Evolutionary conservation across 2,329 filamentous ascomycete genomes (phyloP).

Genomic region (Aspergillaceae sp.): DNA sequence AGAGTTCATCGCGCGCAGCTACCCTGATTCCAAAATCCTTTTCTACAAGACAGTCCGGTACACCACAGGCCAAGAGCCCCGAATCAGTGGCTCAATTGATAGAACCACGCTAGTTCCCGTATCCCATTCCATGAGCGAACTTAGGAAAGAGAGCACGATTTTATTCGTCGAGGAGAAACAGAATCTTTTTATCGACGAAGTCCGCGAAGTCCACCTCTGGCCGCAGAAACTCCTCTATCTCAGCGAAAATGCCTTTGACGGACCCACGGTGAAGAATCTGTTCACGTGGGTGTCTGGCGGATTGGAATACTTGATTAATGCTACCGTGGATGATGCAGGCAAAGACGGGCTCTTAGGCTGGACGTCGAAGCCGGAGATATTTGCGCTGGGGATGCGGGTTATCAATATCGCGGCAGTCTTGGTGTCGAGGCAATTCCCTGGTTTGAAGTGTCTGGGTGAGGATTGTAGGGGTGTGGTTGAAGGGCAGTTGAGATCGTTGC

Average conservation of each 20-base stretch:
- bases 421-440: slow-evolving; percentile 13
- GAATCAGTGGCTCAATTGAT: slow-evolving; percentile 14
- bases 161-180: slow-evolving; percentile 87
- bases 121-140: slow-evolving; percentile 22
- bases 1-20: slow-evolving; percentile 27
- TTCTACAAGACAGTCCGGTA: slow-evolving; percentile 30
- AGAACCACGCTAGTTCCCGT: slow-evolving; percentile 14
- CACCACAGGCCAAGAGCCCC: slow-evolving; percentile 25
- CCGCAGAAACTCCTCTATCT: slow-evolving; percentile 39
- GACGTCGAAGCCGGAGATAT: slow-evolving; percentile 60
- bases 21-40: slow-evolving; percentile 24
- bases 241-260: slow-evolving; percentile 13
- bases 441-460: slow-evolving; percentile 10
- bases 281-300: slow-evolving; percentile 27
- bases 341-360: slow-evolving; percentile 63
- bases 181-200: slow-evolving; percentile 84
- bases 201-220: slow-evolving; percentile 67
- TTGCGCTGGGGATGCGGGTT: slow-evolving; percentile 39
- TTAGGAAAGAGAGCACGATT: slow-evolving; percentile 31
- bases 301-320: slow-evolving; percentile 19
- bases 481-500: slow-evolving; percentile 17
- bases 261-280: slow-evolving; percentile 13
- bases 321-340: slow-evolving; percentile 22
- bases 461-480: slow-evolving; percentile 9
- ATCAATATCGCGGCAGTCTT: slow-evolving; percentile 30